Evolutionary conservation across 225 moss, liverwort and hornwort species (phyloP).

Genomic region (Bryum argenteum): DNA sequence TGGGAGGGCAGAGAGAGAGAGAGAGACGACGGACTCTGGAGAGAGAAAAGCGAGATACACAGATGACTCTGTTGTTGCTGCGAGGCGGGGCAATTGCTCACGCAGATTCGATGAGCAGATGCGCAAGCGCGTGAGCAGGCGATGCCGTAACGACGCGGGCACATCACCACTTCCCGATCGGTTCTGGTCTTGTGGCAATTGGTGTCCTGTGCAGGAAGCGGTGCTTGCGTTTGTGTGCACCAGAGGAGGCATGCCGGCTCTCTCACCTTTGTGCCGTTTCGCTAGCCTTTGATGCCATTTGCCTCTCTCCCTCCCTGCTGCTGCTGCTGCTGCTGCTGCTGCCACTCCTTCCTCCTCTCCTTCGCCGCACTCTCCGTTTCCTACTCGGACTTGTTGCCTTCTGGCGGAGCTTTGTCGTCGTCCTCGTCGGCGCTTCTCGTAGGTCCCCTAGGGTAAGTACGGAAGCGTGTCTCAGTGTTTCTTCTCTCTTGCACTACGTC

Average conservation of each 20-base stretch:
- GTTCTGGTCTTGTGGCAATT: constrained; percentile 27
- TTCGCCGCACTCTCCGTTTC: background rate
- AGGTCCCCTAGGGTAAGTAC: constrained; percentile 30
- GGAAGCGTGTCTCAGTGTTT: constrained; percentile 15
- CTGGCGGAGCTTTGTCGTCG: constrained; percentile 26
- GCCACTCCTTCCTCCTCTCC: background rate
- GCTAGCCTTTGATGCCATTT: constrained; percentile 5
- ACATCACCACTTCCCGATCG: constrained; percentile 20
- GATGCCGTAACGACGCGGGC: constrained; percentile 29
- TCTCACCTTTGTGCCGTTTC: constrained; percentile 33
- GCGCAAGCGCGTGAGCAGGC: constrained; percentile 40
- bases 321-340: background rate
- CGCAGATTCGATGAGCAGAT: constrained; percentile 48
- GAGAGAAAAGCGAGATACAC: background rate
- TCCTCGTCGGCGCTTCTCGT: background rate
- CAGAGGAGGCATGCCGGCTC: constrained; percentile 15
- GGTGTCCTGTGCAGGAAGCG: constrained; percentile 38
- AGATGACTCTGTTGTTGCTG: background rate
- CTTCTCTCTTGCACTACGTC: constrained; percentile 1
- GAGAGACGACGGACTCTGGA: background rate
- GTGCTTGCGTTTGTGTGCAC: background rate
- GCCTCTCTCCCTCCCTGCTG: background rate
- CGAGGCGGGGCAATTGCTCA: constrained; percentile 30
- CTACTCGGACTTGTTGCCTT: background rate
- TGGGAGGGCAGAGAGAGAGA: background rate